Conservation (phyloP, 495 filamentous ascomycete genomes). For the Neurospora sp. region DNA sequence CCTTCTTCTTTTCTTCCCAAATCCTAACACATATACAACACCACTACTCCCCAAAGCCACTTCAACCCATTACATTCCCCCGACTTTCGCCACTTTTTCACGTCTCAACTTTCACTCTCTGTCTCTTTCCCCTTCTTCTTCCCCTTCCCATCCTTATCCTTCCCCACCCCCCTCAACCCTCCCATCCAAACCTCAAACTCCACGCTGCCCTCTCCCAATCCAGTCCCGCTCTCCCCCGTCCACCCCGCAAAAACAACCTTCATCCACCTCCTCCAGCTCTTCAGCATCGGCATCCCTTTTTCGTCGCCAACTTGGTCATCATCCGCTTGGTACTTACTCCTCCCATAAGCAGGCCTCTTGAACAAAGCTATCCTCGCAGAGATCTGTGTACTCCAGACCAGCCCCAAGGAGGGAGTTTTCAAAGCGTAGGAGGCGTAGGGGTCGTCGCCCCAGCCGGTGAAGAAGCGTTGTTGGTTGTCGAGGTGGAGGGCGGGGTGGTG, state of each 20-base stretch:
- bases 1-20: not conserved
- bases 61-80: not conserved
- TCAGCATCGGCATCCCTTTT: conserved; percentile 15
- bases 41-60: conserved; percentile 1
- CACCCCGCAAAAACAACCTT: conserved; percentile 75
- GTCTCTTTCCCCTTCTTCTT: conserved; percentile 4
- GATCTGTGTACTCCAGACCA: conserved; percentile 87
- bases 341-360: conserved; percentile 43
- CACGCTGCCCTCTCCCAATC: conserved; percentile 32
- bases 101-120: too few relatives aligned
- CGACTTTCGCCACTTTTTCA: not conserved
- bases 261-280: conserved; percentile 53
- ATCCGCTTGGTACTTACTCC: conserved; percentile 8
- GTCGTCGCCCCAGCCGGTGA: conserved; percentile 84
- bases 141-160: conserved; percentile 10
- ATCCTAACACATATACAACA: not conserved
- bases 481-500: conserved; percentile 51
- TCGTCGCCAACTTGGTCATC: not conserved
- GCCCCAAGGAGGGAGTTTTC: conserved; percentile 79
- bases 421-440: conserved; percentile 27
- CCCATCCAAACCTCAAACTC: conserved; percentile 49
- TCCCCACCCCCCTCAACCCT: conserved; percentile 36
- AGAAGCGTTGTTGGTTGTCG: conserved; percentile 84
- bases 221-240: conserved; percentile 37
- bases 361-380: conserved; percentile 70